Base-by-base conservation (phyloP, 306 rosid genomes). In the Pterocarpus macrocarpus region DNA sequence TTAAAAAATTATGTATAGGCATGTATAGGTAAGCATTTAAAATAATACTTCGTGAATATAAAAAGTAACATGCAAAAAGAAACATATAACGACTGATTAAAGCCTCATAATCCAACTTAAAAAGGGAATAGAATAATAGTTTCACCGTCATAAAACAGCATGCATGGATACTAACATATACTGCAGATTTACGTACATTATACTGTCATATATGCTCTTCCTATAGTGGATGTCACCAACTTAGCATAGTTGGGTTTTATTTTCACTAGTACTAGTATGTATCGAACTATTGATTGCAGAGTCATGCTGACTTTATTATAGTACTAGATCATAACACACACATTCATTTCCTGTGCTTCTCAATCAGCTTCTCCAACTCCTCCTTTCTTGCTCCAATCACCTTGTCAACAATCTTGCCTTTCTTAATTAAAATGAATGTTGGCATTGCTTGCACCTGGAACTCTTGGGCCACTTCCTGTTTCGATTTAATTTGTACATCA, bases 361-460 rank as follows among this genome's bases (percentile, higher is more conserved):
- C 86, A 85, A 91, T 89, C 84, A 85, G 85, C 59, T 50, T 71
- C 76, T 83, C 75, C 69, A 89, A 85, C 10, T 86, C 92, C 8
- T 88, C 96, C 77, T 78, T 86, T 76, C 75, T 86, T 36, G 84
- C 89, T 43, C 91, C 95, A 38, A 86, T 85, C 62, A 91, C 86
- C 78, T n/a, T 91, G 11, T 87, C 91, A n/a, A 86, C 57, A 36
- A 80, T 82, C 58, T 82, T 72, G 11, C 93, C 95, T 13, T 79
- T 87, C 85, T 82, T 89, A 5, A 86, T 5, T 22, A 91, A 73
- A 33, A 91, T 35, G 88, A 89, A 89, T 53, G 95, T 82, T 59
- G 95, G 93, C 89, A 89, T 82, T 78, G 90, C 88, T 17, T 82
- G 82, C 71, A 87, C 90, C 1, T 82, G 81, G 64, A 44, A 89